Evolutionary conservation across 352 stramenopile species (phyloP), one percentile per base, ranked within the genome.

Genomic region (Pythium dissimile): DNA sequence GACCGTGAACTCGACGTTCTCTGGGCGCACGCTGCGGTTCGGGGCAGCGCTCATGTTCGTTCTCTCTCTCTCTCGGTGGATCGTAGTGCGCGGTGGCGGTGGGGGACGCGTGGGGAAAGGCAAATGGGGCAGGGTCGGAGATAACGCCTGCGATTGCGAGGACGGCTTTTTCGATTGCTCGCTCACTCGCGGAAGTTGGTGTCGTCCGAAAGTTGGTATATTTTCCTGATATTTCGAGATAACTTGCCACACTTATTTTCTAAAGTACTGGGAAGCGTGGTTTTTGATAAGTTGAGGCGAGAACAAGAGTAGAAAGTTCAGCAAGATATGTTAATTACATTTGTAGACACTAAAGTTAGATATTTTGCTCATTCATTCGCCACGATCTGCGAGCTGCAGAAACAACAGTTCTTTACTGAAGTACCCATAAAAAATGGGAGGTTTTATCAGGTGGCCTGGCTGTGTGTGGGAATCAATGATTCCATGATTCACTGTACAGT

Each of bases 1-100:
- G 65, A 98, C 94, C 42, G 91, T 98, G 68, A 98, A 98, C 68
- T 98, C 94, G 37, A 98, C 92, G 73, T 98, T 97, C 63, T 98
- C 94, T 26, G 80, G 80, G 23, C 84, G 84, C 58, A 92, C 78
- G 35, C 74, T 92, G 21, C 84, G 75, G 65, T 92, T 94, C 77
- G 91, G 89, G 38, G 57, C 34, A 9, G 39, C 31, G 34, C 31
- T 42, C 34, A 62, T 54, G 27, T 4, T 56, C n/a, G 1, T 16
- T 54, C 26, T 41, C 10, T 18, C 0, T 15, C 43, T 35, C 15
- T 21, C 16, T 18, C n/a, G 23, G 27, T 16, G 24, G 42, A 15
- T 8, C 12, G 27, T 11, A 31, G 47, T 7, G 15, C n/a, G n/a
- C 30, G 1, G 3, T 54, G 48, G 48, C 23, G 35, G 48, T n/a